Evolutionary conservation across 2,329 filamentous ascomycete species (phyloP).

Genomic region (Pseudogymnoascus sp.): DNA sequence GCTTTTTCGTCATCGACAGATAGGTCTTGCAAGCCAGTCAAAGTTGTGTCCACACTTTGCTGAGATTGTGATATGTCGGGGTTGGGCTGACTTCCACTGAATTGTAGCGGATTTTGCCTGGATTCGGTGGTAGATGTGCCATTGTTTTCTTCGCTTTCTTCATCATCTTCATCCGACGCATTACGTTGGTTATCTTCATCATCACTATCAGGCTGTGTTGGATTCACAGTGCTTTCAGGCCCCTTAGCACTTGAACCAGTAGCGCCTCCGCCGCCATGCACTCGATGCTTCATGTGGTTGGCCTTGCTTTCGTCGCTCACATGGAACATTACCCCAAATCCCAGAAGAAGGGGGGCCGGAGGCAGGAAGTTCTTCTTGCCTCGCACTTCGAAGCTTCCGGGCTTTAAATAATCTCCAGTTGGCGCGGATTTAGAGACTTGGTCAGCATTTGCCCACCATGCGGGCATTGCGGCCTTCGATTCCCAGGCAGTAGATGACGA

Average conservation of each 20-base stretch:
- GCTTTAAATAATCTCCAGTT: slow-evolving; percentile 69
- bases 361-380: slow-evolving; percentile 89
- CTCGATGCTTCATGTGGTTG: slow-evolving; percentile 67
- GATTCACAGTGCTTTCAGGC: not conserved
- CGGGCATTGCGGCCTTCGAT: slow-evolving; percentile 88
- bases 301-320: slow-evolving; percentile 81
- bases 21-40: slow-evolving; percentile 12
- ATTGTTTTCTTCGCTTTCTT: slow-evolving; percentile 22
- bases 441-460: slow-evolving; percentile 88
- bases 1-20: slow-evolving; percentile 13
- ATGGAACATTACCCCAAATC: slow-evolving; percentile 79
- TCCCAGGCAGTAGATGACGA: slow-evolving; percentile 90
- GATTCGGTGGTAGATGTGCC: slow-evolving; percentile 22
- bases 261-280: slow-evolving; percentile 32
- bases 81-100: slow-evolving; percentile 11
- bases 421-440: slow-evolving; percentile 82
- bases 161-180: slow-evolving; percentile 22
- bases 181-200: slow-evolving; percentile 17
- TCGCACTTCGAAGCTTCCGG: slow-evolving; percentile 69
- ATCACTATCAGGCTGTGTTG: not conserved
- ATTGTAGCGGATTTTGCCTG: not conserved
- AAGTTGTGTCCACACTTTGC: slow-evolving; percentile 24
- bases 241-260: not conserved
- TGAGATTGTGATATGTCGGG: slow-evolving; percentile 17
- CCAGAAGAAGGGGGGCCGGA: slow-evolving; percentile 77